Evolutionary conservation across 2,329 filamentous ascomycete species (phyloP), one percentile per base, ranked within the genome.

Genomic region (Knufia fluminis): DNA sequence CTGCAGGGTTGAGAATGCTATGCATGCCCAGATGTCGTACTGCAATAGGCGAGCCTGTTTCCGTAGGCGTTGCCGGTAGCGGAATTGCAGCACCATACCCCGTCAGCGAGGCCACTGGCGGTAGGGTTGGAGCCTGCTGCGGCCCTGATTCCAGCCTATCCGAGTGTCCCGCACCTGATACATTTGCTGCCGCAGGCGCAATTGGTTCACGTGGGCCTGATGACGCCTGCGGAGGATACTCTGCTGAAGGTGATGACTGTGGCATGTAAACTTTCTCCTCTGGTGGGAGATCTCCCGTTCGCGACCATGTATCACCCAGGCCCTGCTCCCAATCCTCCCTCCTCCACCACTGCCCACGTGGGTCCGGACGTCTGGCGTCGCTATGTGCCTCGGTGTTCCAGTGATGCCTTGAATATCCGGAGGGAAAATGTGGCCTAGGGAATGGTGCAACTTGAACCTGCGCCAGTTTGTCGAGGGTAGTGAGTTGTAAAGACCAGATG

Each of bases 1-100:
- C 66, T 19, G 66, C 55, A 16, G 71, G 70, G 51, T 74, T 74
- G 38, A 73, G 54, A 32, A 74, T 73, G 43, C 66, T 70, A 53
- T 68, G 70, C 26, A 73, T 65, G 35, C 65, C 70, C 26, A 70
- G 62, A 9, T 64, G 58, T 56, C 70, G 44, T 8, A 51, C 48
- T 10, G 38, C 31, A 3, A 14, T n/a, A 12, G 46, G 46, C 3
- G 46, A 43, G 20, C 38, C 38, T n/a, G 38, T 19, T 10, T 23
- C 43, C 23, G 23, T 12, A 3, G 43, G 16, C 16, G 17, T 24
- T 8, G 22, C 22, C 14, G 33, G 16, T 48, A n/a, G 45, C 3
- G 40, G 23, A n/a, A 8, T 19, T 28, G 9, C n/a, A 43, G 14
- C 22, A n/a, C 33, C 23, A 28, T 31, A 39, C 3, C 45, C 45